phyloP scores from a whole-genome alignment of 2,329 filamentous ascomycete genomes.

The Nemania abortiva region DNA sequence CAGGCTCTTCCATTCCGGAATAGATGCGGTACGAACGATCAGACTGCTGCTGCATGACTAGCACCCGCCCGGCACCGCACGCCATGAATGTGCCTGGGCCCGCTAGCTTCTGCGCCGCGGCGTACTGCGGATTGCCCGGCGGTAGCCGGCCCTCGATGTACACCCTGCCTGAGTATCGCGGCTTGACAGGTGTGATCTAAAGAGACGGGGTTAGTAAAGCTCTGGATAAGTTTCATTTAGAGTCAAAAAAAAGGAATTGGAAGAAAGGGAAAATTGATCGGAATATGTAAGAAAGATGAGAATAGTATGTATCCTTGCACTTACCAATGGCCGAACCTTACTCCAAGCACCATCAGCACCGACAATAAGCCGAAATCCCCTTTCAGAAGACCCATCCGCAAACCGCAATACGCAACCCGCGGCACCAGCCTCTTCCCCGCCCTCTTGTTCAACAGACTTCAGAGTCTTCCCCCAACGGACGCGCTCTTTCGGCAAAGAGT shows the following conservation, averaged over 20 bases:
- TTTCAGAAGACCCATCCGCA: conserved; percentile 27
- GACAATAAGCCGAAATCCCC: conserved; percentile 51
- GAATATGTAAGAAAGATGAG: neutral
- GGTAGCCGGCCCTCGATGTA: conserved; percentile 33
- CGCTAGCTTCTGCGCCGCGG: conserved; percentile 14
- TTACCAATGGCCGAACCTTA: conserved; percentile 48
- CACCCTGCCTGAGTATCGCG: conserved; percentile 30
- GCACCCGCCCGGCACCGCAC: conserved; percentile 9
- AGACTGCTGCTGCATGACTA: conserved; percentile 28
- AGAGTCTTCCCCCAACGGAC: conserved; percentile 40
- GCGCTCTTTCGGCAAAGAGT: conserved; percentile 21
- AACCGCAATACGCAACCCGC: conserved; percentile 28
- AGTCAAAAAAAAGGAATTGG: too few species aligned
- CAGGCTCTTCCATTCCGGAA: conserved; percentile 22
- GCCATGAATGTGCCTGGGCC: conserved; percentile 19
- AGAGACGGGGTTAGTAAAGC: neutral
- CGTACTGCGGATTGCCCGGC: conserved; percentile 28
- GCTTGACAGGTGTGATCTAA: conserved; percentile 34
- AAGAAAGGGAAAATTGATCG: too few species aligned
- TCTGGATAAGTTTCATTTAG: too few species aligned
- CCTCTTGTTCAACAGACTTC: conserved; percentile 43
- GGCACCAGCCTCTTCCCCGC: neutral
- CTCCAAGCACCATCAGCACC: conserved; percentile 56
- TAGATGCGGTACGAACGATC: conserved; percentile 35
- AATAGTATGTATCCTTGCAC: neutral